A percentile compares a stretch with the other conserved stretches of the same genome.
phyloP scores from a whole-genome alignment of 805 yeast genomes.

The Metschnikowia corniflorae region DNA sequence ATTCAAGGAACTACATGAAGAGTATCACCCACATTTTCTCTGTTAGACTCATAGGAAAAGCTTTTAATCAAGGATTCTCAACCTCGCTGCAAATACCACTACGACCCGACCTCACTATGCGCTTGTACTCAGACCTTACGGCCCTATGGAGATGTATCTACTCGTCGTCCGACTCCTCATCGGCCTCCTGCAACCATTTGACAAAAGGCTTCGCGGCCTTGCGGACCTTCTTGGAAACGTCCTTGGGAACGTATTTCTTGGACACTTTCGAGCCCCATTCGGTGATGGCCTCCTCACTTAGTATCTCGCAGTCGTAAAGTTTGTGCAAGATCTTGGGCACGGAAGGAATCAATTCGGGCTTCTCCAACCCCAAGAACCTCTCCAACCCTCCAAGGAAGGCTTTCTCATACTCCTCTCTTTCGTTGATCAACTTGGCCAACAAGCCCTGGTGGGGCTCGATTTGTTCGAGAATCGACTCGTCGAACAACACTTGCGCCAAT shows the following conservation, averaged over 20 bases:
- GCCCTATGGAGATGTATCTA: too few species aligned
- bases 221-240: slow-evolving; percentile 87
- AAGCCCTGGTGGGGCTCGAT: slow-evolving; percentile 77
- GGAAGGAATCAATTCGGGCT: slow-evolving; percentile 60
- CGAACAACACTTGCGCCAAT: slow-evolving; percentile 85
- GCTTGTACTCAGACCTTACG: too few species aligned
- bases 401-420: slow-evolving; percentile 66
- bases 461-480: slow-evolving; percentile 69
- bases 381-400: slow-evolving; percentile 95
- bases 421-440: slow-evolving; percentile 68
- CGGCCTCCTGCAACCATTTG: slow-evolving; percentile 94
- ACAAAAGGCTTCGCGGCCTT: slow-evolving; percentile 95
- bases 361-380: slow-evolving; percentile 81
- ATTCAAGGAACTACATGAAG: too few species aligned
- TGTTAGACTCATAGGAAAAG: too few species aligned
- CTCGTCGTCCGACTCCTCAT: slow-evolving; percentile 70
- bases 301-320: slow-evolving; percentile 77
- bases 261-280: slow-evolving; percentile 90
- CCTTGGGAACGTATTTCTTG: slow-evolving; percentile 91
- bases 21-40: too few species aligned
- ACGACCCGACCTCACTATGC: too few species aligned
- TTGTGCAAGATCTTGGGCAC: slow-evolving; percentile 81
- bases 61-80: too few species aligned
- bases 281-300: slow-evolving; percentile 75
- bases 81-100: too few species aligned